Evolutionary conservation across 2,329 filamentous ascomycete genomes (phyloP).

Genomic region (Emergomyces pasteurianus): DNA sequence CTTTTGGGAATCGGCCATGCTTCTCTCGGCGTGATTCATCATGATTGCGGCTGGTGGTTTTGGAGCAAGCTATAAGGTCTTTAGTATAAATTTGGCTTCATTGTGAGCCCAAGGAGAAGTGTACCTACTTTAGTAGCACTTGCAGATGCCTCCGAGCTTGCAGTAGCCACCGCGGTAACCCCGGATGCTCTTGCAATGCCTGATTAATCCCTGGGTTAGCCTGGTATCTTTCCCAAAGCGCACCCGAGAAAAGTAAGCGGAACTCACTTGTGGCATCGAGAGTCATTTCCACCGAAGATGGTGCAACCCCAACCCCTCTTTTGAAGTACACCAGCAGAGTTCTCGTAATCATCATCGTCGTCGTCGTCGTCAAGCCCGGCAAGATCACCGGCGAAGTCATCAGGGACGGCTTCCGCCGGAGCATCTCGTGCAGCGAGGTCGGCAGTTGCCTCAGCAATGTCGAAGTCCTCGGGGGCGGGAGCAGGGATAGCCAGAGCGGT

Average conservation of each 20-base stretch:
- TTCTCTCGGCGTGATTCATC: background rate
- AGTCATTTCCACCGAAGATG: background rate
- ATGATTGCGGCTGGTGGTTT: background rate
- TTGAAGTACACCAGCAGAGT: background rate
- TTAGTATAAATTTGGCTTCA: background rate
- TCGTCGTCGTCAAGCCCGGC: background rate
- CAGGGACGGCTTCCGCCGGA: background rate
- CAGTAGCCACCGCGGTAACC: background rate
- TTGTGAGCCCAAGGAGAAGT: background rate
- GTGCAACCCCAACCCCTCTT: background rate
- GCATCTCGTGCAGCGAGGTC: background rate
- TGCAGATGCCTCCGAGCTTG: background rate
- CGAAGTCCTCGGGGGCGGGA: background rate
- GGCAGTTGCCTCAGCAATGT: background rate
- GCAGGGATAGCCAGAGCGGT: background rate
- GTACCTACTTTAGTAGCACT: background rate
- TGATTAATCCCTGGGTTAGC: background rate
- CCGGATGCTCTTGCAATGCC: background rate
- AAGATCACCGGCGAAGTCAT: background rate
- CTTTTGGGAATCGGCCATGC: background rate
- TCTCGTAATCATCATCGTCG: background rate
- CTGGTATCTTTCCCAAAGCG: background rate
- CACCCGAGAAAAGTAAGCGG: background rate
- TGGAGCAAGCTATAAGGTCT: background rate
- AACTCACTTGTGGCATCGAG: background rate